phyloP scores from a whole-genome alignment of 2,329 filamentous ascomycete genomes.

The Paramyrothecium sp. region DNA sequence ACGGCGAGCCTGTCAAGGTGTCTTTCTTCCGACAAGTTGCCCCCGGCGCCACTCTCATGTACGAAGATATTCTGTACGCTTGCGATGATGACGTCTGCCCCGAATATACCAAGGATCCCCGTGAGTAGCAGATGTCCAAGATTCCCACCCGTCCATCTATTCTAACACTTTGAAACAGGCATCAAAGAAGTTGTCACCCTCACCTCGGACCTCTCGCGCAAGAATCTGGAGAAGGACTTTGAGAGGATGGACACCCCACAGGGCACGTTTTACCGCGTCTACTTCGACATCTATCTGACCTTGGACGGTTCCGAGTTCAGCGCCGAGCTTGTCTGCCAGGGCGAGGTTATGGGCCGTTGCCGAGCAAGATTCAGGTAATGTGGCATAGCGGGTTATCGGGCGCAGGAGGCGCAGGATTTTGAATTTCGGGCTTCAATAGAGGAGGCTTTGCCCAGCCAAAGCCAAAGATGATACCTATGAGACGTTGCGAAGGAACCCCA shows the following conservation, averaged over 20 bases:
- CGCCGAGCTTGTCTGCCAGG: conserved; percentile 97
- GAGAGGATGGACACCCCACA: conserved; percentile 99
- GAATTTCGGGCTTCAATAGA: conserved; percentile 1
- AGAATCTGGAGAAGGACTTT: conserved; percentile 99
- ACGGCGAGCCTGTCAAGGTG: conserved; percentile 97
- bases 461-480: conserved; percentile 3
- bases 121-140: conserved; percentile 59
- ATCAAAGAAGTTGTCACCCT: conserved; percentile 99
- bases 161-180: conserved; percentile 52
- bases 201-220: conserved; percentile 92
- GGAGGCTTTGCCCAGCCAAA: background rate
- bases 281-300: conserved; percentile 82
- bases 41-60: conserved; percentile 96
- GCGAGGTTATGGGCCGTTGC: conserved; percentile 97
- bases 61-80: conserved; percentile 96
- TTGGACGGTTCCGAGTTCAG: conserved; percentile 98
- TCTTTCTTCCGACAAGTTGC: conserved; percentile 98
- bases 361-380: conserved; percentile 76
- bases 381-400: conserved; percentile 8
- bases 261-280: conserved; percentile 88
- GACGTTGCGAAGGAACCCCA: background rate
- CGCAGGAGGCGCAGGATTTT: background rate
- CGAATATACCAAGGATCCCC: conserved; percentile 98
- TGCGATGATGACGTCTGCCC: conserved; percentile 98
- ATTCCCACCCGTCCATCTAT: background rate